Percentiles rank a stretch among this genome's conserved stretches.
Evolutionary conservation across 208 protist species (phyloP).

Genomic region (Leishmania mexicana): DNA sequence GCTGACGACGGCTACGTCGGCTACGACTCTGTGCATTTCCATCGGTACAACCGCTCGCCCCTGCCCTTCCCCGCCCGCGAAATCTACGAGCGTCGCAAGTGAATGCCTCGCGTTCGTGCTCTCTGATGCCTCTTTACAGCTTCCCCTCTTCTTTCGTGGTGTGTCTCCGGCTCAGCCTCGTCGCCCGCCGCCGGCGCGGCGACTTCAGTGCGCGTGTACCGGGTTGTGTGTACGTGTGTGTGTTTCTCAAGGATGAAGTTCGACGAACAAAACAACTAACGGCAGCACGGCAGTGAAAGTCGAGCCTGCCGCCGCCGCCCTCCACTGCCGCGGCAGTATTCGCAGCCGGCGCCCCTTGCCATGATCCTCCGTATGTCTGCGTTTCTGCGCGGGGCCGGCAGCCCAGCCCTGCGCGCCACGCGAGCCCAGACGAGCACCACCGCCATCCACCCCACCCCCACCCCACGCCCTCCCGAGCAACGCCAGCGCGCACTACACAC

Average conservation of each 20-base stretch:
- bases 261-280: not conserved
- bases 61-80: conserved; percentile 83
- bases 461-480: too few species aligned
- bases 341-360: too few species aligned
- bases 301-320: not conserved
- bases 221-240: not conserved
- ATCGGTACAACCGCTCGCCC: conserved; percentile 87
- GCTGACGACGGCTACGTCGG: conserved; percentile 87
- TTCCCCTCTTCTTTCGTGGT: not conserved
- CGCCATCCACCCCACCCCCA: too few species aligned
- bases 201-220: conserved; percentile 1
- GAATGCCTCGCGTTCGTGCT: not conserved
- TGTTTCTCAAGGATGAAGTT: not conserved
- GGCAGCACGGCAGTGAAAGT: not conserved
- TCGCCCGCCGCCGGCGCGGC: not conserved
- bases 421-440: too few species aligned
- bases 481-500: too few species aligned
- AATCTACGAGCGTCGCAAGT: conserved; percentile 90
- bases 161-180: not conserved
- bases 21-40: conserved; percentile 83
- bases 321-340: too few species aligned
- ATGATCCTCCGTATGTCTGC: too few species aligned
- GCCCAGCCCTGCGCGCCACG: too few species aligned
- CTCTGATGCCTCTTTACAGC: not conserved
- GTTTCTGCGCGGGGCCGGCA: too few species aligned